Evolutionary conservation across 2,329 filamentous ascomycete genomes (phyloP).

Genomic region (Neofusicoccum laricinum): DNA sequence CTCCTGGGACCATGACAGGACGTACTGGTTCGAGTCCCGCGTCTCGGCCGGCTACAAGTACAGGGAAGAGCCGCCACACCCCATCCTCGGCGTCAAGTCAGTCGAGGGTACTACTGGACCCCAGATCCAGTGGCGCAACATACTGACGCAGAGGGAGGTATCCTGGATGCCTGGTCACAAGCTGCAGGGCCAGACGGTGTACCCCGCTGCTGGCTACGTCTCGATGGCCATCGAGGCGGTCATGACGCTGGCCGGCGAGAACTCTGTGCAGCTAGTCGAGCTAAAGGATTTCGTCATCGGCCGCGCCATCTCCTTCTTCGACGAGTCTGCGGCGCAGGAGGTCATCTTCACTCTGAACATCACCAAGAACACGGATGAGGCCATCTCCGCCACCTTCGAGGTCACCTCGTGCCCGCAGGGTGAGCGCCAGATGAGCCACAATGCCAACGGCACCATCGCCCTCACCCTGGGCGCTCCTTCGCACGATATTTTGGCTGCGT

Average conservation of each 20-base stretch:
- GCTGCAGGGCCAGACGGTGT: slow-evolving; percentile 35
- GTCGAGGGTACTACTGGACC: slow-evolving; percentile 19
- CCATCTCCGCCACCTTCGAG: neutral
- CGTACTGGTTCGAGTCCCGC: slow-evolving; percentile 20
- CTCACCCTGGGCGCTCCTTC: slow-evolving; percentile 9
- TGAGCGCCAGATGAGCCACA: neutral
- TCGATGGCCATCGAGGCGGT: slow-evolving; percentile 37
- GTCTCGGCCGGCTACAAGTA: slow-evolving; percentile 14
- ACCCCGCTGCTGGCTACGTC: slow-evolving; percentile 46
- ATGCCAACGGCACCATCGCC: neutral
- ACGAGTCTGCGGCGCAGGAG: neutral
- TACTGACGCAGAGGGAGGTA: slow-evolving; percentile 18
- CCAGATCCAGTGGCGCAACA: slow-evolving; percentile 25
- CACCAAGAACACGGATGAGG: neutral
- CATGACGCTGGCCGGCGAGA: slow-evolving; percentile 23
- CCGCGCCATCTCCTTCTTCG: too few relatives aligned
- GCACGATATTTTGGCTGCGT: neutral
- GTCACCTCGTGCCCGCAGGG: neutral
- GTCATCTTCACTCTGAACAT: neutral
- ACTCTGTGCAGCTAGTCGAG: slow-evolving; percentile 16
- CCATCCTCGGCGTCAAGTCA: slow-evolving; percentile 21
- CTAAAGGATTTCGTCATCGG: slow-evolving; percentile 17
- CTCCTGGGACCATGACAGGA: slow-evolving; percentile 26
- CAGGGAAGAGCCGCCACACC: slow-evolving; percentile 22
- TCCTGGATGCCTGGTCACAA: slow-evolving; percentile 23